Conservation (phyloP, 805 yeast genomes). For the Grigorovia humatica region DNA sequence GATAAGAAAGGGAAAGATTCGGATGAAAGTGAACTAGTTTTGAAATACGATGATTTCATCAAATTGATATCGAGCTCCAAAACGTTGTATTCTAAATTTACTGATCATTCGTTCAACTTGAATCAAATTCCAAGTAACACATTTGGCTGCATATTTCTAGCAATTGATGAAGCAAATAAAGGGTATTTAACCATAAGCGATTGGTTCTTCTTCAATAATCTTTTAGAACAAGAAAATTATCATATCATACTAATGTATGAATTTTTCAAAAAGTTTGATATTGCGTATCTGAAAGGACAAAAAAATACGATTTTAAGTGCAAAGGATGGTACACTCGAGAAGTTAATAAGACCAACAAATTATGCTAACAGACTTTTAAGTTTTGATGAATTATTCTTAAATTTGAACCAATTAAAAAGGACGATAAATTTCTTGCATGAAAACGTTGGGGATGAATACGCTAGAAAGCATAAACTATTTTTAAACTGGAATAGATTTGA, state of each 20-base stretch:
- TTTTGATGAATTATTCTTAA: constrained; percentile 29
- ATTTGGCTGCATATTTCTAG: constrained; percentile 63
- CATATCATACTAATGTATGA: constrained; percentile 45
- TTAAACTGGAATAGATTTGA: constrained; percentile 29
- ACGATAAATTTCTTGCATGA: constrained; percentile 28
- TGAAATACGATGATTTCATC: constrained; percentile 30
- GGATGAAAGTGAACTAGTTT: constrained; percentile 18
- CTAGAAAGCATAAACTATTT: constrained; percentile 16
- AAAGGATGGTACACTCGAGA: constrained; percentile 3
- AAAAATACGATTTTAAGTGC: background rate
- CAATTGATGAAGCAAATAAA: constrained; percentile 62
- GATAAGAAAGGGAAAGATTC: background rate
- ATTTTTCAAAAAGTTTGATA: constrained; percentile 41
- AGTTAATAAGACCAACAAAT: constrained; percentile 26
- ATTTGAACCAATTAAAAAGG: constrained; percentile 23
- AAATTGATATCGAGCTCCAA: constrained; percentile 28
- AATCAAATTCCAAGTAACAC: constrained; percentile 46
- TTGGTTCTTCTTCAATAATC: constrained; percentile 60
- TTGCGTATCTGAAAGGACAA: constrained; percentile 8
- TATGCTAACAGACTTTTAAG: constrained; percentile 31
- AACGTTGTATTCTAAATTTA: constrained; percentile 21
- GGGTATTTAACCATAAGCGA: constrained; percentile 63
- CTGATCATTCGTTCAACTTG: constrained; percentile 35
- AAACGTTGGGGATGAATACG: constrained; percentile 24
- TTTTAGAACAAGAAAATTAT: constrained; percentile 38